Evolutionary conservation across 805 yeast genomes (phyloP), one percentile per base, ranked within the genome.

Genomic region (Hanseniaspora vineae): DNA sequence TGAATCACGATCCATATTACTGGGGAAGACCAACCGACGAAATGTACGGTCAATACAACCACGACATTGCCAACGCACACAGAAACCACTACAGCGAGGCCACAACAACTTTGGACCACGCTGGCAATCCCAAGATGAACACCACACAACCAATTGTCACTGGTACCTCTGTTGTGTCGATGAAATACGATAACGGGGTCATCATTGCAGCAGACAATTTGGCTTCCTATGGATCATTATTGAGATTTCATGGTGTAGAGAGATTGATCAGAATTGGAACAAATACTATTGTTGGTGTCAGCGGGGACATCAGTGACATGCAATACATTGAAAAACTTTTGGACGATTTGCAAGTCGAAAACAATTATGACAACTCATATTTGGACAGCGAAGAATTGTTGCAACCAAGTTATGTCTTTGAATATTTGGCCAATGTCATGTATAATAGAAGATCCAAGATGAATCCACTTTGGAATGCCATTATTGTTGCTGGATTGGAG

Each of bases 391-490:
- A 86, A 61, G 72, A 79, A 70, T 40, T 76, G 54, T 65, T 92
- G 62, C 76, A 81, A 53, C 95, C 97, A n/a, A 77, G 85, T 17
- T 84, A 87, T 58, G 79, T 92, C 42, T 94, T 86, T 65, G 90
- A 85, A 61, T 92, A 88, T 64, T 70, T 92, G 55, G 79, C 90
- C 44, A 78, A 83, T 50, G 81, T 90, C 42, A 72, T 90, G 73
- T 92, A 92, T 68, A 71, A 76, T 54, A 81, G 97, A 66, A 78
- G 99, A 66, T 75, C 84, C 46, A 88, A 92, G 66, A 81, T 92
- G 90, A 79, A 92, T 63, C 99, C 99, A 20, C 72, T 88, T 54
- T 92, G 97, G 97, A 92, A 92, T 66, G 83, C 97, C 1, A 68
- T 84, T 37, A 72, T 92, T 49, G 97, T 92, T 46, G 96, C 88